Evolutionary conservation across 768 basidiomycete species (phyloP).

Genomic region (Macrocybe gigantea): DNA sequence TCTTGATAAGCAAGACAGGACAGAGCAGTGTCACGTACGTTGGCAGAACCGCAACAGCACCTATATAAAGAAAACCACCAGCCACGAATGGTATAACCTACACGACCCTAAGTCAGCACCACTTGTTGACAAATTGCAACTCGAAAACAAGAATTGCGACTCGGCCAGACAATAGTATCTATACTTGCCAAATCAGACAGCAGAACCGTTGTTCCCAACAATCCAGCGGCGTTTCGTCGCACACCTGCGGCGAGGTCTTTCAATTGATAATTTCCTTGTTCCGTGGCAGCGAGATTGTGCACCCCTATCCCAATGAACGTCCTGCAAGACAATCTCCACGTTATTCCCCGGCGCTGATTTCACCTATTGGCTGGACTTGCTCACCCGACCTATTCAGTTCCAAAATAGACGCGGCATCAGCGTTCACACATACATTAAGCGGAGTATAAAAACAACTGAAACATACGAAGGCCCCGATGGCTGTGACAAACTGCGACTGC

Average conservation of each 20-base stretch:
- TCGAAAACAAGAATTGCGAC: too few species aligned
- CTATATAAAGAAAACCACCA: constrained; percentile 91
- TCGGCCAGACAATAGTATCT: not conserved
- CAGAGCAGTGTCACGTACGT: constrained; percentile 48
- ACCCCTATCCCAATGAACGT: constrained; percentile 88
- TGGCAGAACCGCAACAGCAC: constrained; percentile 86
- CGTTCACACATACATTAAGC: constrained; percentile 8
- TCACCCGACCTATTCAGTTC: constrained; percentile 34
- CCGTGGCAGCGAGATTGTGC: constrained; percentile 53
- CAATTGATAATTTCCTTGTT: constrained; percentile 34
- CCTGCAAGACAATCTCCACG: constrained; percentile 24
- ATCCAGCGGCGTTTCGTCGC: constrained; percentile 66
- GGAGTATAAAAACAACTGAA: constrained; percentile 18
- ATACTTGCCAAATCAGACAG: constrained; percentile 72
- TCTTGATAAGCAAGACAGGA: not conserved
- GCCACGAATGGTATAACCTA: constrained; percentile 89
- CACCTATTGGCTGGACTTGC: constrained; percentile 8
- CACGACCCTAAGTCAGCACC: constrained; percentile 8
- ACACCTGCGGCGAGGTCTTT: constrained; percentile 72
- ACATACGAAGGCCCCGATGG: constrained; percentile 87
- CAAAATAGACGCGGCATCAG: constrained; percentile 9
- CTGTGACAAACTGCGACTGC: constrained; percentile 90
- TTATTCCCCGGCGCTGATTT: too few species aligned
- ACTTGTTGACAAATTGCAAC: constrained; percentile 1
- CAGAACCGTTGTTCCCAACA: constrained; percentile 80